Evolutionary conservation across 352 stramenopile genomes (phyloP).

Genomic region (Pythium volutum): DNA sequence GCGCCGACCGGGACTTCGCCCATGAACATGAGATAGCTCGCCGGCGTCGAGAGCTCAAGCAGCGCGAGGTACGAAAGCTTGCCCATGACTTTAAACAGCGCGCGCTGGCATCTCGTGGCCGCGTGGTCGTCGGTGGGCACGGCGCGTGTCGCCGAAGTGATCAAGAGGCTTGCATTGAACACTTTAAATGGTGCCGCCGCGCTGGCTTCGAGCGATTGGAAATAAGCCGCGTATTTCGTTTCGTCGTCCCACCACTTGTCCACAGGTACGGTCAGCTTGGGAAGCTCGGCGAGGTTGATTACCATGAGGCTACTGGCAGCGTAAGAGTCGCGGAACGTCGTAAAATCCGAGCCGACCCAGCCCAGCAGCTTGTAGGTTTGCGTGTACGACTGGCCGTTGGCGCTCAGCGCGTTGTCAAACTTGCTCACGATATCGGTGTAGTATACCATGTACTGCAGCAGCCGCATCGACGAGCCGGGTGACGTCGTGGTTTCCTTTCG

Average conservation of each 20-base stretch:
- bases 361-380: conserved; percentile 42
- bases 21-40: conserved; percentile 53
- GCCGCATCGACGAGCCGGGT: conserved; percentile 34
- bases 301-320: conserved; percentile 32
- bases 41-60: conserved; percentile 31
- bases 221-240: conserved; percentile 29
- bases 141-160: conserved; percentile 10
- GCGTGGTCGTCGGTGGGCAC: conserved; percentile 24
- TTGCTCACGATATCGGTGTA: conserved; percentile 35
- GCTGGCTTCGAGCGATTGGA: conserved; percentile 26
- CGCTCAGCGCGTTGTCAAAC: conserved; percentile 13
- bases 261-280: not conserved
- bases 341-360: conserved; percentile 29
- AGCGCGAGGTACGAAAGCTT: conserved; percentile 40
- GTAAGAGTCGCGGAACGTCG: conserved; percentile 37
- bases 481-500: conserved; percentile 17
- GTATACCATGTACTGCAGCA: conserved; percentile 41
- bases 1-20: conserved; percentile 30
- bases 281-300: conserved; percentile 29
- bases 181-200: conserved; percentile 29
- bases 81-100: conserved; percentile 41
- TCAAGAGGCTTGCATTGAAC: conserved; percentile 27
- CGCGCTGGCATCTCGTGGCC: conserved; percentile 36
- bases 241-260: conserved; percentile 39
- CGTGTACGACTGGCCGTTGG: conserved; percentile 19